These are phyloP conservation scores for Pseudogymnoascus sp. DNA, from an alignment of 2,329 filamentous ascomycete genomes.

Conservation along the genomic window DNA sequence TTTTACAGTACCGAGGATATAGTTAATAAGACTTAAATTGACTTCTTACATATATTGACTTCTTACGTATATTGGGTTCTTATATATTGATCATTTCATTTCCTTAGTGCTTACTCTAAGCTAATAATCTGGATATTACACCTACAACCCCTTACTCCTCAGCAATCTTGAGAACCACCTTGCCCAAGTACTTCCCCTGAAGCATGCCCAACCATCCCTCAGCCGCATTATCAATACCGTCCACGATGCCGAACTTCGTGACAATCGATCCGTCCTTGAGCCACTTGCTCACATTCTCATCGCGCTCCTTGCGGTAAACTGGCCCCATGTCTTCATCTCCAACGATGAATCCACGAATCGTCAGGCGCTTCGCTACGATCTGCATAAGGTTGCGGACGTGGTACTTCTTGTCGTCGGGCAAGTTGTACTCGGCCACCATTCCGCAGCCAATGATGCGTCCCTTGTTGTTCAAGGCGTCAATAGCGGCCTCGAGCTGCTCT, in stretches of 20 bases:
- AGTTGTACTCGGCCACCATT: constrained; percentile 66
- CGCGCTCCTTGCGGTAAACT: constrained; percentile 51
- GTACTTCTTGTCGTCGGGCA: constrained; percentile 43
- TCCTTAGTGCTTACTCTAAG: not conserved
- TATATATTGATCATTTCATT: not conserved
- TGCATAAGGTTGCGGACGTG: constrained; percentile 53
- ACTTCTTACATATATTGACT: not conserved
- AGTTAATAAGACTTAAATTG: not conserved
- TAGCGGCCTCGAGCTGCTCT: constrained; percentile 61
- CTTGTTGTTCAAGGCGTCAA: constrained; percentile 53
- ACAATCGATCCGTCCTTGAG: constrained; percentile 59
- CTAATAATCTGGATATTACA: not conserved
- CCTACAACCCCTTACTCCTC: constrained; percentile 12
- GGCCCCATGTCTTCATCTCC: constrained; percentile 53
- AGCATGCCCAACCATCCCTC: constrained; percentile 61
- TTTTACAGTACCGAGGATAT: not conserved
- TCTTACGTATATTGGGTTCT: not conserved
- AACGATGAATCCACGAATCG: constrained; percentile 61
- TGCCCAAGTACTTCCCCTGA: constrained; percentile 63
- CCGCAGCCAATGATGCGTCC: constrained; percentile 56
- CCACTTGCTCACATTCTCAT: constrained; percentile 62
- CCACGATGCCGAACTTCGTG: constrained; percentile 49
- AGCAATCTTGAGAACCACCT: constrained; percentile 58
- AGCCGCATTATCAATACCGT: constrained; percentile 58
- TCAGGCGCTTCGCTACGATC: constrained; percentile 54